phyloP scores from a whole-genome alignment of 805 yeast genomes.

The Scheffersomyces amazonensis region DNA sequence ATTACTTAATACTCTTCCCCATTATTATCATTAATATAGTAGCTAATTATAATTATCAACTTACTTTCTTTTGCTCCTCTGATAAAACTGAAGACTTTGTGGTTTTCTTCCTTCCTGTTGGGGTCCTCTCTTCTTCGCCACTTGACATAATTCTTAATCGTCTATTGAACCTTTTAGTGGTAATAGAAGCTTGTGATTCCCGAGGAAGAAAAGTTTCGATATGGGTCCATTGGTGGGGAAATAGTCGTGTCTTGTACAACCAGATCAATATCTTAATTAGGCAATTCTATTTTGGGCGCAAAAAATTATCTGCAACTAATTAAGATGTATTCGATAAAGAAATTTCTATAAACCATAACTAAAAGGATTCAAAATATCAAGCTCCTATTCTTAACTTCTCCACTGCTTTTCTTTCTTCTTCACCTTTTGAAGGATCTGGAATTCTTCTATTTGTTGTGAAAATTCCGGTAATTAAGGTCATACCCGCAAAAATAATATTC shows the following conservation, averaged over 20 bases:
- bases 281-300: not conserved
- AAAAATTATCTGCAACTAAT: not conserved
- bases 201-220: too few relatives aligned
- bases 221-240: too few relatives aligned
- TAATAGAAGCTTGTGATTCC: too few relatives aligned
- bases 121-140: not conserved
- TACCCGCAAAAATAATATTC: slow-evolving; percentile 29
- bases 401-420: not conserved
- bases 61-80: slow-evolving; percentile 35
- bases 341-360: not conserved
- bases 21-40: not conserved
- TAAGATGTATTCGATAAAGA: too few relatives aligned
- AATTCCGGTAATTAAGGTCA: slow-evolving; percentile 23
- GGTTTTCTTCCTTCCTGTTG: slow-evolving; percentile 13
- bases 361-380: not conserved
- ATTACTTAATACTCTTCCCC: too few relatives aligned
- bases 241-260: not conserved
- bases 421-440: slow-evolving; percentile 10
- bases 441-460: slow-evolving; percentile 35
- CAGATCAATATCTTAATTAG: not conserved
- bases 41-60: slow-evolving; percentile 6
- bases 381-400: not conserved
- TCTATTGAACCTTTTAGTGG: too few relatives aligned
- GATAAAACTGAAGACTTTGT: slow-evolving; percentile 27
- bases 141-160: too few relatives aligned